Evolutionary conservation across 2,329 filamentous ascomycete species (phyloP), one percentile per base, ranked within the genome.

Genomic region (Salinomyces thailandicus): DNA sequence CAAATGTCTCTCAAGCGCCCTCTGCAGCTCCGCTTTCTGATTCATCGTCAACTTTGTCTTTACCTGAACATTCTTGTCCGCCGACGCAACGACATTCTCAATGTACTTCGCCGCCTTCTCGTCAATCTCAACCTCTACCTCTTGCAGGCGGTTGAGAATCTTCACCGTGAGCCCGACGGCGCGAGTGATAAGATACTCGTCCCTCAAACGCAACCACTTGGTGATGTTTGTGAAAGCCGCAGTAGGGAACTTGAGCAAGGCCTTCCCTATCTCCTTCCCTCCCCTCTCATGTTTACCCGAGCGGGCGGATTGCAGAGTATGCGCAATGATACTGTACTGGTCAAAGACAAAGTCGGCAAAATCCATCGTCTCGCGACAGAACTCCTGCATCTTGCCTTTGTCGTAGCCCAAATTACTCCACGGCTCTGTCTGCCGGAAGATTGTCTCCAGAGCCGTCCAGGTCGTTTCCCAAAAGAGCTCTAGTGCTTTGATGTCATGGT

Each of bases 301-400:
- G 13, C 29, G 18, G 62, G 16, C 63, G 62, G 35, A 64, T 63
- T 63, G 63, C 38, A 86, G 59, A 9, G 83, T 81, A 31, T 79
- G 81, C 2, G 84, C 76, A 44, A 98, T 78, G 40, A 95, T 73
- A 34, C 78, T 79, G 57, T 93, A 91, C 49, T 94, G 79, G 27
- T 84, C 79, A 53, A 96, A 83, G 2, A 94, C 71, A 22, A 75
- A 72, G 53, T 93, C 84, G 1, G 89, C 87, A 53, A 94, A 83
- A 51, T 96, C 85, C 75, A 98, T 98, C 11, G 84, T 83, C 54
- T 94, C 85, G 47, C 91, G 79, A 55, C 87, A 95, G 52, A 96
- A 95, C 39, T 94, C 79, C 51, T 86, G 80, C 84, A 98, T 87
- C 36, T 75, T 68, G 14, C 68, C 62, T 55, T 85, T 91, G 34